Evolutionary conservation across 73 alveolate genomes (phyloP).

Genomic region (Paramecium primaurelia): DNA sequence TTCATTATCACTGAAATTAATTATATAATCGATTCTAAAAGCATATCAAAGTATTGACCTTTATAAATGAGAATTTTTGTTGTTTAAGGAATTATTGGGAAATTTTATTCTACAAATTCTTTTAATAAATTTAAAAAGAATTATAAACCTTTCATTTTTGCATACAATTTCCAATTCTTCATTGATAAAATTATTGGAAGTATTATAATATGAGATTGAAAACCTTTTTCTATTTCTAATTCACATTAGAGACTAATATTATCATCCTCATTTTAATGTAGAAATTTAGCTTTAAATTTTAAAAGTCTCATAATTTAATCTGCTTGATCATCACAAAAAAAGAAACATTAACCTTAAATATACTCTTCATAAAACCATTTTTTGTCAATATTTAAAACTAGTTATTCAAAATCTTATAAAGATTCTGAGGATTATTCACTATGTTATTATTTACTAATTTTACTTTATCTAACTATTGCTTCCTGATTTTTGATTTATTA

Average conservation of each 20-base stretch:
- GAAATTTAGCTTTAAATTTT: not conserved
- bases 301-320: not conserved
- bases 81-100: not conserved
- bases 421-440: slow-evolving; percentile 25
- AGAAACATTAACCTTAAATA: not conserved
- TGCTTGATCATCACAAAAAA: not conserved
- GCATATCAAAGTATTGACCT: not conserved
- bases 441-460: not conserved
- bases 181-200: not conserved
- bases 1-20: not conserved
- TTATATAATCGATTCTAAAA: not conserved
- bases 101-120: not conserved
- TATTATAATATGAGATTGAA: not conserved
- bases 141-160: not conserved
- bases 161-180: not conserved
- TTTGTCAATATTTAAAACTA: not conserved
- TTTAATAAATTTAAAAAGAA: not conserved
- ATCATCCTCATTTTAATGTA: not conserved
- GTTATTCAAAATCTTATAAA: not conserved
- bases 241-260: not conserved
- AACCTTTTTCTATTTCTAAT: not conserved
- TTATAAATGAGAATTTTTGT: not conserved
- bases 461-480: not conserved
- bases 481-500: not conserved
- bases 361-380: not conserved